These are phyloP conservation scores for Colletotrichum trifolii DNA, from an alignment of 2,329 filamentous ascomycete genomes.

Conservation along the genomic window DNA sequence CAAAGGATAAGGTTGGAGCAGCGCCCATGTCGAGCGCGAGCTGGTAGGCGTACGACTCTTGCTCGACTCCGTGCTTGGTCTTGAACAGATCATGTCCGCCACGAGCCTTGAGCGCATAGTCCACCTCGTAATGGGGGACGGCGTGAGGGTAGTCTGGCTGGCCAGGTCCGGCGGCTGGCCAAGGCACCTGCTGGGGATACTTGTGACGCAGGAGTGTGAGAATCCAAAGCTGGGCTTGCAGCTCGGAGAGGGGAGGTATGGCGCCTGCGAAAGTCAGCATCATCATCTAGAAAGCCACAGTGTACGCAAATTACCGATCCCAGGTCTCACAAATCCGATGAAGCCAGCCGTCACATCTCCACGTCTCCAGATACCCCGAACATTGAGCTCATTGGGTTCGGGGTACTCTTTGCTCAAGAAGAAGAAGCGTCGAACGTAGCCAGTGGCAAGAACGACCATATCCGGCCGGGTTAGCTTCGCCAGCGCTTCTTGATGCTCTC, in stretches of 20 bases:
- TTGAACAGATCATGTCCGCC: slow-evolving; percentile 47
- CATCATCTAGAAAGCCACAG: too few relatives aligned
- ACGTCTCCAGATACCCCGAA: slow-evolving; percentile 63
- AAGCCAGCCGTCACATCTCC: slow-evolving; percentile 54
- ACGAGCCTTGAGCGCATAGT: slow-evolving; percentile 53
- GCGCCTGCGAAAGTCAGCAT: slow-evolving; percentile 45
- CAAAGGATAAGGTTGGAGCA: slow-evolving; percentile 50
- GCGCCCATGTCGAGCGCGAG: slow-evolving; percentile 59
- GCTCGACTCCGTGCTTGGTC: slow-evolving; percentile 56
- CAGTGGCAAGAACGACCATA: slow-evolving; percentile 59
- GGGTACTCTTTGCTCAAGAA: slow-evolving; percentile 55
- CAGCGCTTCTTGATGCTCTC: slow-evolving; percentile 43
- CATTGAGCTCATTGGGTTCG: slow-evolving; percentile 57
- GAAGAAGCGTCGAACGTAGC: slow-evolving; percentile 54
- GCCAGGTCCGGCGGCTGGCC: neutral
- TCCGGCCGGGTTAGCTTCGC: slow-evolving; percentile 51
- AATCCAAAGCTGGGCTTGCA: slow-evolving; percentile 61
- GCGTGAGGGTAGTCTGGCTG: slow-evolving; percentile 38
- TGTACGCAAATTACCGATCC: slow-evolving; percentile 46
- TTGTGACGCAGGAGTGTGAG: slow-evolving; percentile 49
- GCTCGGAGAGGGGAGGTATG: slow-evolving; percentile 60
- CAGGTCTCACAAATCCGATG: slow-evolving; percentile 60
- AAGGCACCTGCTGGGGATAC: slow-evolving; percentile 40
- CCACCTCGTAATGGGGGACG: slow-evolving; percentile 49
- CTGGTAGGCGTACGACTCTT: slow-evolving; percentile 62